Percentiles rank a stretch among this genome's conserved stretches.
phyloP scores from a whole-genome alignment of 345 rosid species.

The Gossypium stocksii region DNA sequence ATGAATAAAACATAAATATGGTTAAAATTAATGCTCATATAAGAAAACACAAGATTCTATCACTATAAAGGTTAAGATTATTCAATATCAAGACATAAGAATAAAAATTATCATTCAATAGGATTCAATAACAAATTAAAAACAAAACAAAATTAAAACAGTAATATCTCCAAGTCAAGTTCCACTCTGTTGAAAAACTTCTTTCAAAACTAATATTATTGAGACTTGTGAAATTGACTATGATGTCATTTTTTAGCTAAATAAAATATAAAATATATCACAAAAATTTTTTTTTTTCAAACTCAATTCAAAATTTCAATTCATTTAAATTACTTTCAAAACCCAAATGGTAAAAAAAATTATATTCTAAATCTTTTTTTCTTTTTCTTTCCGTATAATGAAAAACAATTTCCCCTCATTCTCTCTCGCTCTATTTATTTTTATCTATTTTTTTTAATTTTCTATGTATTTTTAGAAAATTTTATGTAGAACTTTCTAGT shows the following conservation, averaged over 20 bases:
- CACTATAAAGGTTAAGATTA: neutral
- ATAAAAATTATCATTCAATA: neutral
- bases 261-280: neutral
- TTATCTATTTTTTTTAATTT: too few relatives aligned
- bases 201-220: conserved; percentile 66
- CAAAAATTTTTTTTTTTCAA: neutral
- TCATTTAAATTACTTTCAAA: neutral
- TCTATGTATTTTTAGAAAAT: too few relatives aligned
- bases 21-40: neutral
- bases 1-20: neutral
- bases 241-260: conserved; percentile 36
- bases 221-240: conserved; percentile 46
- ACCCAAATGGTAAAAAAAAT: neutral
- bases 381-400: neutral
- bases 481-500: too few relatives aligned
- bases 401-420: neutral
- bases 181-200: conserved; percentile 58
- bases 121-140: neutral
- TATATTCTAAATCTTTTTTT: neutral
- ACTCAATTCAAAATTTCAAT: neutral
- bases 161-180: conserved; percentile 33
- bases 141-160: neutral
- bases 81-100: neutral
- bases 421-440: too few relatives aligned
- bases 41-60: neutral